Evolutionary conservation across 805 yeast genomes (phyloP).

Genomic region (Suhomyces pyralidae): DNA sequence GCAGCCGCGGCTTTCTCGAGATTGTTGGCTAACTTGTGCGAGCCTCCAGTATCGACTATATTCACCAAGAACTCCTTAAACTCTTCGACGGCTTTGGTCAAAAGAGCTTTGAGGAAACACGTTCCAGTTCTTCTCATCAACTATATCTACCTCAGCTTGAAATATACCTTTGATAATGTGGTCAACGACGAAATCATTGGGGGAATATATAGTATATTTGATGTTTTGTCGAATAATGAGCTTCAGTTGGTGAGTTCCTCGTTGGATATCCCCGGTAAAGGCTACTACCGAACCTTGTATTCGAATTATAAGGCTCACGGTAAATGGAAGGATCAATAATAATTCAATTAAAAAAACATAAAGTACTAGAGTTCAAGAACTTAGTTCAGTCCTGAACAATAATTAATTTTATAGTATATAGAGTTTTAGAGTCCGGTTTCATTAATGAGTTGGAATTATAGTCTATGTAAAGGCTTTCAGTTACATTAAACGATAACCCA

Average conservation of each 20-base stretch:
- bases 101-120: slow-evolving; percentile 60
- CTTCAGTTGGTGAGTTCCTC: slow-evolving; percentile 58
- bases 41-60: slow-evolving; percentile 47
- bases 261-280: slow-evolving; percentile 67
- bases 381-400: too few relatives aligned
- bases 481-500: too few relatives aligned
- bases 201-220: slow-evolving; percentile 64
- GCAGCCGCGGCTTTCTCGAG: slow-evolving; percentile 55
- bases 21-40: slow-evolving; percentile 66
- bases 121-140: slow-evolving; percentile 57
- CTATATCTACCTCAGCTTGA: slow-evolving; percentile 55
- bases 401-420: too few relatives aligned
- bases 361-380: too few relatives aligned
- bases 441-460: too few relatives aligned
- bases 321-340: slow-evolving; percentile 69
- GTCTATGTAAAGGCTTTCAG: too few relatives aligned
- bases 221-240: slow-evolving; percentile 66
- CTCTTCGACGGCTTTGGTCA: slow-evolving; percentile 54
- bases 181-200: slow-evolving; percentile 49
- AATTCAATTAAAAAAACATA: too few relatives aligned
- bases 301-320: slow-evolving; percentile 73
- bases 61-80: slow-evolving; percentile 41
- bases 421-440: too few relatives aligned
- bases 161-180: slow-evolving; percentile 42
- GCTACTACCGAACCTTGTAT: slow-evolving; percentile 63